These are phyloP conservation scores for Cutaneotrichosporon sp. DNA, from an alignment of 1,284 basidiomycete genomes.

Conservation along the genomic window DNA sequence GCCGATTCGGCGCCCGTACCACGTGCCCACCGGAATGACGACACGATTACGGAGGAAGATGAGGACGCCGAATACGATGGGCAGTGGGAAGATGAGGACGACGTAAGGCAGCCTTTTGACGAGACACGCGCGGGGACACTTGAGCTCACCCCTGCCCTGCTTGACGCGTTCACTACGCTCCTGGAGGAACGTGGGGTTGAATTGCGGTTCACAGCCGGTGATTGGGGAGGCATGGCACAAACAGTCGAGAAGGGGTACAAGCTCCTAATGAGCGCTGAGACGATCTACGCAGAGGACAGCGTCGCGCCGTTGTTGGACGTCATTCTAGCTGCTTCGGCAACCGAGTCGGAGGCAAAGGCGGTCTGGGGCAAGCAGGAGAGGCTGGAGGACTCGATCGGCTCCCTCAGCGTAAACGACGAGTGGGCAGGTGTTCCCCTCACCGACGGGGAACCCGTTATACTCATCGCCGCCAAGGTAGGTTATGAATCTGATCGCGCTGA, in stretches of 20 bases:
- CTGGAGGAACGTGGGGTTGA: slow-evolving; percentile 57
- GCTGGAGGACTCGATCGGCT: slow-evolving; percentile 29
- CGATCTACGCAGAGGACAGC: slow-evolving; percentile 73
- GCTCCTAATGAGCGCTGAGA: slow-evolving; percentile 82
- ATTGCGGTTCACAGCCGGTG: slow-evolving; percentile 73
- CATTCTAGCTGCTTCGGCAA: slow-evolving; percentile 30
- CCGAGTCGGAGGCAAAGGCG: background rate
- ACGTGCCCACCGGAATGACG: background rate
- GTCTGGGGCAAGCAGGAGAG: slow-evolving; percentile 6
- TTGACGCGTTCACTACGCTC: slow-evolving; percentile 60
- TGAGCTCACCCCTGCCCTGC: slow-evolving; percentile 59
- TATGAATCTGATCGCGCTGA: background rate
- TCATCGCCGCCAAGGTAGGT: slow-evolving; percentile 48
- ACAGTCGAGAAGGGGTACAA: slow-evolving; percentile 54
- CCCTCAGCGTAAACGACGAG: slow-evolving; percentile 25
- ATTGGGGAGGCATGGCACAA: slow-evolving; percentile 57
- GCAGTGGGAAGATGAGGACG: slow-evolving; percentile 11
- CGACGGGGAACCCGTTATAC: slow-evolving; percentile 16
- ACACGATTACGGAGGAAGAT: slow-evolving; percentile 8
- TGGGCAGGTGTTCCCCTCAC: slow-evolving; percentile 22
- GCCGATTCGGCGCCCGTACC: slow-evolving; percentile 24
- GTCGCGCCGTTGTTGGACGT: slow-evolving; percentile 62
- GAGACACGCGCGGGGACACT: slow-evolving; percentile 51
- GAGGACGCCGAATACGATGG: slow-evolving; percentile 18
- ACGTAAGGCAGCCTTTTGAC: slow-evolving; percentile 22